Conservation (phyloP, 306 rosid species). For the Abrus precatorius region DNA sequence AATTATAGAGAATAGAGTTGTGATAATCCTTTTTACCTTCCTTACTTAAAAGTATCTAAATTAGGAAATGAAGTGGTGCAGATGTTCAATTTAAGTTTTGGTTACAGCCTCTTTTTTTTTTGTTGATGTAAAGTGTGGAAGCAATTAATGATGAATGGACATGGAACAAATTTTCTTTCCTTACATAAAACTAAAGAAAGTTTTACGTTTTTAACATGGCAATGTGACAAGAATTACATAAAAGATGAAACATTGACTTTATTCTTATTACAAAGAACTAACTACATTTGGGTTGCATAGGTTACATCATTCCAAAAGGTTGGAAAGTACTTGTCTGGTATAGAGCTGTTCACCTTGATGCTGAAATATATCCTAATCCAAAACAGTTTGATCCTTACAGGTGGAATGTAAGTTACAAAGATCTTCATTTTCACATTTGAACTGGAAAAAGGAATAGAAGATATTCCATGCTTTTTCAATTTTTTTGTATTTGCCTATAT, state of each 20-base stretch:
- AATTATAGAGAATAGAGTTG: background rate
- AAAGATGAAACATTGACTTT: background rate
- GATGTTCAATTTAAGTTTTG: background rate
- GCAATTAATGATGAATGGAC: background rate
- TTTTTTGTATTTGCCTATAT: too few relatives aligned
- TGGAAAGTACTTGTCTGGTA: constrained; percentile 78
- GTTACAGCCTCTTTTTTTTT: background rate
- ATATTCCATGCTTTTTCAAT: too few relatives aligned
- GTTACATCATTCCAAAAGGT: constrained; percentile 70
- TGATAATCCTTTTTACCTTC: background rate
- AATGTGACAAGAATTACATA: background rate
- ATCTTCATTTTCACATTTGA: background rate
- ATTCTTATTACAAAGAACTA: background rate
- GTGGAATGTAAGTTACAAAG: constrained; percentile 62
- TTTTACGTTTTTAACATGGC: background rate
- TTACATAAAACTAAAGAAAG: background rate
- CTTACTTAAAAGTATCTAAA: background rate
- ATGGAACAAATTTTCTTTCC: background rate
- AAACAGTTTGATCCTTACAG: constrained; percentile 66
- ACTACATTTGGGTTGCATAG: constrained; percentile 44
- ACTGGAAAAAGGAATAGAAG: too few relatives aligned
- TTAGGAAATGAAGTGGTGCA: background rate
- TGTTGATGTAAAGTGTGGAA: background rate
- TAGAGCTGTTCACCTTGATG: constrained; percentile 67
- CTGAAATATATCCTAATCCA: constrained; percentile 67